Base-by-base conservation (phyloP, 441 rosid species). In the Gossypium gossypioides region DNA sequence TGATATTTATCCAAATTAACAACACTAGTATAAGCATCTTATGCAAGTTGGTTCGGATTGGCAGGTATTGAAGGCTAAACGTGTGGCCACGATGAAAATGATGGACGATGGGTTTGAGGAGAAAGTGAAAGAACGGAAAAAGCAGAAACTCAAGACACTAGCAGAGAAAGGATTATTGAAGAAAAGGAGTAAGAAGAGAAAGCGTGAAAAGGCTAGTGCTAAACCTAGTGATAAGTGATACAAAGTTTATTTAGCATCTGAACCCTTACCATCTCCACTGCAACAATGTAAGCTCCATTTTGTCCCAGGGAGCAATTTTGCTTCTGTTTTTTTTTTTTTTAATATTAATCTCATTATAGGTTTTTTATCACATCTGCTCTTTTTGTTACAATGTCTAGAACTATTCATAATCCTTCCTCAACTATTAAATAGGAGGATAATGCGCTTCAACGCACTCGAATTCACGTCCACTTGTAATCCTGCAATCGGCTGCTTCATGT, bases 71-170 rank as follows among this genome's bases (percentile, higher is more conserved):
- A 90, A 94, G 84, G 99, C 97, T 4, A 89, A 79, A 76, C 90
- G 92, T 0, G 96, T 89, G 74, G 93, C 96, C 1, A 78, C 80
- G 69, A 90, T 90, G 99, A 94, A 89, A 85, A 88, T 91, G 91
- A 74, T 83, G 81, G 97, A 94, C 21, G 90, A 87, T 44, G 97
- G 97, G 3, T 90, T 89, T 34, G 99, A 94, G 70, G 97, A 94
- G 70, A 89, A 84, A 80, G 86, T 58, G 4, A 88, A 87, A 51
- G 91, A 88, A 74, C 76, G 96, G 65, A 92, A 80, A 76, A 85
- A 78, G 19, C 91, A 78, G 81, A 94, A 90, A 61, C 80, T 81
- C 48, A 89, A 86, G 73, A 80, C 86, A 7, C 79, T 87, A 27
- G 81, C 82, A 1, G 89, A 81, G 68, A 95, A 89, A 76, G 97